phyloP scores from a whole-genome alignment of 2,329 filamentous ascomycete genomes.

The Davidsoniella neocaledoniae region DNA sequence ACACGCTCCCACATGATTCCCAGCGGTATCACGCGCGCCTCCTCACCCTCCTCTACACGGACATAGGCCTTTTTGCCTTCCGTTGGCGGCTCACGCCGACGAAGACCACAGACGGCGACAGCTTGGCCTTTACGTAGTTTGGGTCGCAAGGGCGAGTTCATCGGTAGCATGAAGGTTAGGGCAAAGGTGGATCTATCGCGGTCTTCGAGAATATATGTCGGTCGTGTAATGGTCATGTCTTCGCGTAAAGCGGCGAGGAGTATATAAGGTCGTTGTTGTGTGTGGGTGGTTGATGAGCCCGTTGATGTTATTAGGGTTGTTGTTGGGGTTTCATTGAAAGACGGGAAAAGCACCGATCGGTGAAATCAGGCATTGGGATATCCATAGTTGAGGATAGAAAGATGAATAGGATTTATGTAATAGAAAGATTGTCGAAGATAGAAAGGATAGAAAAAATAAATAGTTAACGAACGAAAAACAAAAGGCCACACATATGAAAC shows the following conservation, averaged over 20 bases:
- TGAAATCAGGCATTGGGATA: slow-evolving; percentile 17
- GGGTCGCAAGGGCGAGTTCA: slow-evolving; percentile 19
- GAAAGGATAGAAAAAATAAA: background rate
- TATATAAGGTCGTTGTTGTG: slow-evolving; percentile 1
- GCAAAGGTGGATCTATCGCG: slow-evolving; percentile 25
- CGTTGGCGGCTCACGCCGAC: slow-evolving; percentile 15
- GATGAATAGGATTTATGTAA: background rate
- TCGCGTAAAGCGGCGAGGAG: slow-evolving; percentile 28
- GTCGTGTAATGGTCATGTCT: slow-evolving; percentile 32
- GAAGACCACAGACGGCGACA: slow-evolving; percentile 21
- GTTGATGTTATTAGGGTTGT: background rate
- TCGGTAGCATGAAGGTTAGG: slow-evolving; percentile 27
- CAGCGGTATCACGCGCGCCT: slow-evolving; percentile 21
- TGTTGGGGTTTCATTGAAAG: slow-evolving; percentile 19
- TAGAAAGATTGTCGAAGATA: background rate
- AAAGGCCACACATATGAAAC: background rate
- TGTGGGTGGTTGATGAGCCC: too few relatives aligned
- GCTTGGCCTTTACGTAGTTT: slow-evolving; percentile 26
- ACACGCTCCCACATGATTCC: slow-evolving; percentile 13
- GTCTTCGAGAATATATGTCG: slow-evolving; percentile 30
- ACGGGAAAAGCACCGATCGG: slow-evolving; percentile 20
- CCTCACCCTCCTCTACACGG: slow-evolving; percentile 20
- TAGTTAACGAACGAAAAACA: background rate
- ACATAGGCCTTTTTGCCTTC: slow-evolving; percentile 23
- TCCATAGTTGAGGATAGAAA: background rate